These are phyloP conservation scores for Lepraria neglecta DNA, from an alignment of 495 filamentous ascomycete genomes.

Conservation along the genomic window DNA sequence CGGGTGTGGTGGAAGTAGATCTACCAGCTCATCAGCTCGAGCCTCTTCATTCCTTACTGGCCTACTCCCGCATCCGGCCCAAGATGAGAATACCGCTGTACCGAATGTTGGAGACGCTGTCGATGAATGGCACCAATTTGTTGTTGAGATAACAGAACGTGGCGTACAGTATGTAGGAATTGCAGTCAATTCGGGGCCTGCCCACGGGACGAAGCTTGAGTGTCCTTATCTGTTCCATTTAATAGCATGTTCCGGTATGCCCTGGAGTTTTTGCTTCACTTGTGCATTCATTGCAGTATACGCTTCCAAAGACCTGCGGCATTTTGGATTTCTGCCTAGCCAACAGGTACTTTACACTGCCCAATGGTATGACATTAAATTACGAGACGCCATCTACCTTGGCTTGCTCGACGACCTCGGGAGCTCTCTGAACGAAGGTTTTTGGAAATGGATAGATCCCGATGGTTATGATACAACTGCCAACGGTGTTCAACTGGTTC, in stretches of 20 bases:
- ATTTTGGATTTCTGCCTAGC: background rate
- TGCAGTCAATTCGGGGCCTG: too few species aligned
- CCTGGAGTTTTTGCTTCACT: background rate
- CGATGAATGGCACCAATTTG: too few species aligned
- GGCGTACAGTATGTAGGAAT: too few species aligned
- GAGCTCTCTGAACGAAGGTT: background rate
- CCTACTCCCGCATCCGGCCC: background rate
- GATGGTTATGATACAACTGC: background rate
- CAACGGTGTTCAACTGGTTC: background rate
- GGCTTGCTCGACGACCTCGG: background rate
- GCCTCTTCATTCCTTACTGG: background rate
- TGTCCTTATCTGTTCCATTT: too few species aligned
- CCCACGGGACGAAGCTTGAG: too few species aligned
- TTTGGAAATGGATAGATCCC: background rate
- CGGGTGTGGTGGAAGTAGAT: slow-evolving; percentile 9
- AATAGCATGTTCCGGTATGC: too few species aligned
- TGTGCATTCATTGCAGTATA: background rate
- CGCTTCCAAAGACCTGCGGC: background rate
- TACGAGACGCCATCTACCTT: background rate
- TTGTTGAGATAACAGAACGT: too few species aligned
- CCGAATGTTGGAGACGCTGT: too few species aligned
- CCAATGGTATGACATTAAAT: background rate
- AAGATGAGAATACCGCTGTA: too few species aligned
- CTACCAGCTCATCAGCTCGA: background rate
- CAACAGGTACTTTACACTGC: background rate